Conservation (phyloP, 306 rosid species). For the Elaeagnus macrophylla region DNA sequence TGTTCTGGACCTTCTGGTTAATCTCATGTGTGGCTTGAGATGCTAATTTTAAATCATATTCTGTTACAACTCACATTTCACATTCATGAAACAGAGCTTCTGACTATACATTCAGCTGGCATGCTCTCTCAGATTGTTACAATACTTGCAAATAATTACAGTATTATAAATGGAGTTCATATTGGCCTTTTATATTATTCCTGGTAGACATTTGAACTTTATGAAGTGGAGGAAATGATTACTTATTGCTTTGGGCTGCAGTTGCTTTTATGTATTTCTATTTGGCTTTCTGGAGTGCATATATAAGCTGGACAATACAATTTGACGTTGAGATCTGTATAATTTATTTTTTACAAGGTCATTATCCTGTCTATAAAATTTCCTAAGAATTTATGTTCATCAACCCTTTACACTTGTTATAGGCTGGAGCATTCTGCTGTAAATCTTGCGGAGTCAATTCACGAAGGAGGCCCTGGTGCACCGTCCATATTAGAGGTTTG, state of each 20-base stretch:
- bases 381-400: neutral
- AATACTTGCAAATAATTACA: no score
- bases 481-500: conserved; percentile 86
- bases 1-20: no score
- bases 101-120: no score
- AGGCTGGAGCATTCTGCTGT: conserved; percentile 92
- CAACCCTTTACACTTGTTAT: conserved; percentile 23
- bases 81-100: no score
- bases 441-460: conserved; percentile 55
- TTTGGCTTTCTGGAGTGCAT: neutral
- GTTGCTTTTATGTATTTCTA: neutral
- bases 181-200: neutral
- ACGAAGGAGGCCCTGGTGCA: conserved; percentile 54
- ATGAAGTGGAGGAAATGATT: neutral
- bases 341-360: neutral
- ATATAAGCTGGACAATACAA: neutral
- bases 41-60: no score
- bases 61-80: no score
- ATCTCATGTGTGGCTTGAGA: no score
- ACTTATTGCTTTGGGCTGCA: neutral
- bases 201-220: neutral
- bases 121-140: no score
- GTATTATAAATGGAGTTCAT: neutral
- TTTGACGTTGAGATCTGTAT: neutral
- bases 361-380: neutral